These are phyloP conservation scores for Pythium dissotocum DNA, from an alignment of 352 stramenopile genomes.

Conservation along the genomic window DNA sequence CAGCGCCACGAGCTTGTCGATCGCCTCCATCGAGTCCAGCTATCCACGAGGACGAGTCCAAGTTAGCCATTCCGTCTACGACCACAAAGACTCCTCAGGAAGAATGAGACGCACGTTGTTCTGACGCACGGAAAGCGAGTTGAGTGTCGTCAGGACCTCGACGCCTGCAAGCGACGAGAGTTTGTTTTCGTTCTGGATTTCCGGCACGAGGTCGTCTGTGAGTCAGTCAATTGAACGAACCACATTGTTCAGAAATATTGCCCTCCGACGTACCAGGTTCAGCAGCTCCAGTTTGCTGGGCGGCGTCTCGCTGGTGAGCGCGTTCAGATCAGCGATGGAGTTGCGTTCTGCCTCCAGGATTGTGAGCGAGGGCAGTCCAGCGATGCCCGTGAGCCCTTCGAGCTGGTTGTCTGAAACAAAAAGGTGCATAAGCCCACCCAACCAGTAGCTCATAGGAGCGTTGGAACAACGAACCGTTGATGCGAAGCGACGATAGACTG, in stretches of 20 bases:
- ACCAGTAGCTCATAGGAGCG: background rate
- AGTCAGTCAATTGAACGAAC: background rate
- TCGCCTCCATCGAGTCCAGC: constrained; percentile 52
- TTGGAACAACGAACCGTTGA: constrained; percentile 52
- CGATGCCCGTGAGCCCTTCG: constrained; percentile 48
- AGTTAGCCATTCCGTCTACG: background rate
- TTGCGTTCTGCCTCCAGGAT: constrained; percentile 64
- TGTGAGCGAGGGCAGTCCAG: constrained; percentile 44
- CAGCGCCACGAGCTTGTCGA: constrained; percentile 51
- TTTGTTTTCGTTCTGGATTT: constrained; percentile 67
- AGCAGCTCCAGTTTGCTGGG: constrained; percentile 49
- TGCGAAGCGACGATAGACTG: constrained; percentile 56
- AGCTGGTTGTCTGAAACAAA: constrained; percentile 42
- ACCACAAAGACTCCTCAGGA: background rate
- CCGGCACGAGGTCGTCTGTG: constrained; percentile 31
- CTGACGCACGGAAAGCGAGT: constrained; percentile 46
- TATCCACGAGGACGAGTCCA: constrained; percentile 17
- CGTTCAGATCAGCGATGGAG: constrained; percentile 43
- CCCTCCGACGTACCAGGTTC: constrained; percentile 40
- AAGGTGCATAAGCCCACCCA: background rate
- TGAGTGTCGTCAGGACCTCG: constrained; percentile 46
- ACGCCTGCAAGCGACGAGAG: constrained; percentile 54
- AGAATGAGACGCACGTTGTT: constrained; percentile 48
- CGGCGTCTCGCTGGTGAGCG: constrained; percentile 35
- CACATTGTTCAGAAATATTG: no score